Percentiles rank a stretch among this genome's conserved stretches.
Conservation (phyloP, 2,329 filamentous ascomycete genomes). For the Aspergillus sp. region DNA sequence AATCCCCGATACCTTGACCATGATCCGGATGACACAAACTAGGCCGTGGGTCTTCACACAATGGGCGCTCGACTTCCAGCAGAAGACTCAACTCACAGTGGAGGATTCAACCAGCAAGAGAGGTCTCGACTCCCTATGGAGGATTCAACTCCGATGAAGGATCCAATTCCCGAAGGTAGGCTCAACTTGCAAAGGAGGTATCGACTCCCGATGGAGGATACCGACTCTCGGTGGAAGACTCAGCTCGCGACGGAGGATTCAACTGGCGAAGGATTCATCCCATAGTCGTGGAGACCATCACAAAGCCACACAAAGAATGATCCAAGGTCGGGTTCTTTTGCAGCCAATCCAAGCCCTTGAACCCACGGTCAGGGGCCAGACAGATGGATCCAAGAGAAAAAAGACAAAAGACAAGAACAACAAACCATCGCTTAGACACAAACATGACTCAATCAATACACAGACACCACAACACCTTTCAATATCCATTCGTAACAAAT, state of each 20-base stretch:
- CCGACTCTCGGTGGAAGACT: too few species aligned
- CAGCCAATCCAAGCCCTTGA: conserved; percentile 1
- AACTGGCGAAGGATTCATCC: too few species aligned
- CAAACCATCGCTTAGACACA: background rate
- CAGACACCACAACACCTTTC: conserved; percentile 1
- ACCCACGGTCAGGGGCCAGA: background rate
- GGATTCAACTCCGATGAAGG: too few species aligned
- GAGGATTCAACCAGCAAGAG: too few species aligned
- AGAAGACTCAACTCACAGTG: background rate
- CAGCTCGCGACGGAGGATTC: too few species aligned
- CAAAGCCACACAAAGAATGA: background rate
- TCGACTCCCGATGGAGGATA: too few species aligned
- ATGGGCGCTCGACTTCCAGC: background rate
- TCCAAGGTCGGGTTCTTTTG: background rate
- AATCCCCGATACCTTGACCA: background rate
- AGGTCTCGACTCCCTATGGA: too few species aligned
- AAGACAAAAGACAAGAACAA: background rate
- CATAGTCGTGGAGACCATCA: too few species aligned
- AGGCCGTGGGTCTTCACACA: background rate
- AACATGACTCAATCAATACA: background rate
- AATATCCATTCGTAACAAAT: background rate
- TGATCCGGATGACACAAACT: background rate
- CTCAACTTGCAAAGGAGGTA: too few species aligned
- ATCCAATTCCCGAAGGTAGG: too few species aligned
- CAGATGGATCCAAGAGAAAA: background rate